These are phyloP conservation scores for Sarcomyxa edulis DNA, from an alignment of 768 basidiomycete genomes.

Conservation along the genomic window DNA sequence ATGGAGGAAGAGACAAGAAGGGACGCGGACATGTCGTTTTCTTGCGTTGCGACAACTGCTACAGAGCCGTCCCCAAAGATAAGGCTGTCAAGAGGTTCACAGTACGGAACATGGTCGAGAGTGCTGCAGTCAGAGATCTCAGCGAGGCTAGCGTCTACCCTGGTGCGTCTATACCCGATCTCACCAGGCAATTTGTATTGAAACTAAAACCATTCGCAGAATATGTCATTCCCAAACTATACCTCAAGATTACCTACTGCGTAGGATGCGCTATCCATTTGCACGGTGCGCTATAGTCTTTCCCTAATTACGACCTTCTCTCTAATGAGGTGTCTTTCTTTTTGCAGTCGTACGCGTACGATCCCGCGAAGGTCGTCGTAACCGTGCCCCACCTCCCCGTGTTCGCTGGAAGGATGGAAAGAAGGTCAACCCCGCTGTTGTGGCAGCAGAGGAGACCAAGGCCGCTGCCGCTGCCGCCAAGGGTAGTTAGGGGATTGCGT, in stretches of 20 bases:
- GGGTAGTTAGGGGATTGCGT: no score
- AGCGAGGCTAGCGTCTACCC: no score
- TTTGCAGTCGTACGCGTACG: conserved; percentile 93
- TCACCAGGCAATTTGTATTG: neutral
- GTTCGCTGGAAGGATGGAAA: conserved; percentile 94
- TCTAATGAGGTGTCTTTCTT: neutral
- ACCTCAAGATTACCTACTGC: conserved; percentile 98
- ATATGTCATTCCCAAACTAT: conserved; percentile 94
- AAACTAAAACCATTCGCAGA: conserved; percentile 42
- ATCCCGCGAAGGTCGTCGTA: conserved; percentile 91
- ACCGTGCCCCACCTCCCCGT: conserved; percentile 95
- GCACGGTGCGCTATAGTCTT: conserved; percentile 61
- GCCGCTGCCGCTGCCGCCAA: conserved; percentile 44
- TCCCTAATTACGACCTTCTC: neutral
- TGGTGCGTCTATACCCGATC: conserved; percentile 44
- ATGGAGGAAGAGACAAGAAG: conserved; percentile 98
- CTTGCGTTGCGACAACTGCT: conserved; percentile 99
- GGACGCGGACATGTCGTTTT: conserved; percentile 94
- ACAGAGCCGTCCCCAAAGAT: conserved; percentile 96
- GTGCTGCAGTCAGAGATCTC: conserved; percentile 98
- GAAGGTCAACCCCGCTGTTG: conserved; percentile 95
- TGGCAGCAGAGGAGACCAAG: conserved; percentile 87
- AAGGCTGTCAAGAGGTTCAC: conserved; percentile 99
- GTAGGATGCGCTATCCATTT: conserved; percentile 99
- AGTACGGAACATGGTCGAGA: conserved; percentile 99